Base-by-base conservation (phyloP, 2,329 filamentous ascomycete species). In the Fusarium sp. region DNA sequence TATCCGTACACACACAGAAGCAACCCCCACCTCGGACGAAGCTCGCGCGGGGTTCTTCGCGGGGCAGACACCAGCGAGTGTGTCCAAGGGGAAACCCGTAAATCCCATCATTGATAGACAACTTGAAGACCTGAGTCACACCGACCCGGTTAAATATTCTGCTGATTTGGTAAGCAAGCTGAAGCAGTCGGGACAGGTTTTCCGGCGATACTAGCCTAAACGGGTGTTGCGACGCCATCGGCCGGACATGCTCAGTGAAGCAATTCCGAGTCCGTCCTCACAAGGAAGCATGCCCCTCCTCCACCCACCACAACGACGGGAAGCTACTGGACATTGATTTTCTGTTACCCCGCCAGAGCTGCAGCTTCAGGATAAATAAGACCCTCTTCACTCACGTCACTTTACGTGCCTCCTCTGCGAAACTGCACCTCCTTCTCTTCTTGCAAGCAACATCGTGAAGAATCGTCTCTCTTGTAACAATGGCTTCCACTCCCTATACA, bases 401-500 rank as follows among this genome's bases (percentile, higher is more conserved):
- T 57, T 14, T 29, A 20, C 24, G 31, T 59, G n/a, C 22, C 31
- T 45, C 22, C 20, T 24, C 43, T 35, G 43, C 22, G 8, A 62
- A 37, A 37, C 24, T 6, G 4, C 11, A 20, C 16, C 31, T 52
- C 4, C 24, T 27, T 14, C 16, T 39, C n/a, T 18, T 63, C 14
- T 10, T n/a, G 33, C 48, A 52, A 52, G 2, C 41, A 35, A 45
- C 24, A 24, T 9, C 14, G n/a, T 37, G 24, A 37, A 13, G 41
- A 71, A 65, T 33, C 50, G 61, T 41, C 71, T 27, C 22, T 35
- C 31, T 18, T n/a, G 13, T 18, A 60, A 80, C 71, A 13, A 86
- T 86, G 85, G 80, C 86, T 8, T 75, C 72, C 67, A 77, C 77
- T 78, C 86, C 88, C 6, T 87, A 84, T 75, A 88, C 85, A 52